Evolutionary conservation across 2,329 filamentous ascomycete genomes (phyloP).

Genomic region (Diaporthe vaccinii): DNA sequence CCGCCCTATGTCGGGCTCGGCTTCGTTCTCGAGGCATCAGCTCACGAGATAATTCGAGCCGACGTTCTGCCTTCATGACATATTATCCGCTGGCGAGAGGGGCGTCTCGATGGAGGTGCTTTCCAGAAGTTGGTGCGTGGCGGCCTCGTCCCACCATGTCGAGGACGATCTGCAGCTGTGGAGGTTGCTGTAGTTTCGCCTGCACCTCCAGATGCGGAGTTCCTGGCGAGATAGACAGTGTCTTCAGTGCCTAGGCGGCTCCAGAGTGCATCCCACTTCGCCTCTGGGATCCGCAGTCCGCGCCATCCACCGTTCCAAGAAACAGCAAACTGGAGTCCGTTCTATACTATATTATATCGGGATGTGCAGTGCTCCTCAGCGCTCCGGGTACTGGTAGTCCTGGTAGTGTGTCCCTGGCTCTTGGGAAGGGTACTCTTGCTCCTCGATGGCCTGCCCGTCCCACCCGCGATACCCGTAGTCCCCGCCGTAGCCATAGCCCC

Average conservation of each 20-base stretch:
- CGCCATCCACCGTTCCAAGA: background rate
- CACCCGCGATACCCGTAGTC: conserved; percentile 29
- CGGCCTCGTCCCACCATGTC: background rate
- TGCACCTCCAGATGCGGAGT: background rate
- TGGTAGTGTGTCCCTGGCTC: background rate
- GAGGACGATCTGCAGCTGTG: background rate
- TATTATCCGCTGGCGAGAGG: background rate
- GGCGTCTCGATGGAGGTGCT: background rate
- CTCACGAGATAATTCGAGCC: background rate
- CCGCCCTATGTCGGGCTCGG: background rate
- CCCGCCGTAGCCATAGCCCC: background rate
- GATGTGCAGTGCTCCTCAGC: background rate
- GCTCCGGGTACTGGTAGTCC: conserved; percentile 23
- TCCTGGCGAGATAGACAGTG: background rate
- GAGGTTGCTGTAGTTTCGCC: background rate
- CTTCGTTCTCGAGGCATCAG: background rate
- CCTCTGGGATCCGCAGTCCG: background rate
- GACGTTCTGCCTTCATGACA: background rate
- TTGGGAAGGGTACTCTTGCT: conserved; percentile 19
- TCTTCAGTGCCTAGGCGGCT: background rate
- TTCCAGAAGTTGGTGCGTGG: background rate
- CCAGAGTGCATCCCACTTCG: background rate
- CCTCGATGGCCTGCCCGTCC: conserved; percentile 25
- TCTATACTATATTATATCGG: background rate
- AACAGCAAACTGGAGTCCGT: background rate